phyloP scores from a whole-genome alignment of 169 alveolate genomes.

The Plasmodium gonderi region DNA sequence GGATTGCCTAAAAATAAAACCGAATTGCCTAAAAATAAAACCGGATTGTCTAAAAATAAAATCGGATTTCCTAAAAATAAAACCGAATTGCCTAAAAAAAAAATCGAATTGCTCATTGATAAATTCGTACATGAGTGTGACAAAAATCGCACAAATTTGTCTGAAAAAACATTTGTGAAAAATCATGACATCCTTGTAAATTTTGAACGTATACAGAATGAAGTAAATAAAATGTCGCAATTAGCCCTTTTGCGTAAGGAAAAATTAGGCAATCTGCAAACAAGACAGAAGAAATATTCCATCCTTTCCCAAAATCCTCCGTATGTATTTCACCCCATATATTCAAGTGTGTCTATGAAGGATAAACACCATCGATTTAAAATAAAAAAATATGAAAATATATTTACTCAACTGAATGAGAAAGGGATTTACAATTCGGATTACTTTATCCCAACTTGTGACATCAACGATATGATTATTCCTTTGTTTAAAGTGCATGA shows the following conservation, averaged over 20 bases:
- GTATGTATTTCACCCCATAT: constrained; percentile 52
- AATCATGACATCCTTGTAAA: neutral
- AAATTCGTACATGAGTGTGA: neutral
- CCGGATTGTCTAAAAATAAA: too few species aligned
- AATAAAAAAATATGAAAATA: constrained; percentile 41
- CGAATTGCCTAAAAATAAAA: too few species aligned
- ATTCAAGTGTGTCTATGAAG: constrained; percentile 28
- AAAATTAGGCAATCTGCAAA: neutral
- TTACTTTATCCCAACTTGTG: constrained; percentile 15
- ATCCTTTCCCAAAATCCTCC: constrained; percentile 36
- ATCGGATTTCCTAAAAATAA: too few species aligned
- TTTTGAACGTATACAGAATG: neutral
- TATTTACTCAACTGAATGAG: constrained; percentile 21
- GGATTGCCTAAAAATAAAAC: too few species aligned
- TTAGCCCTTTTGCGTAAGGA: neutral
- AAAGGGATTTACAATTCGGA: constrained; percentile 22
- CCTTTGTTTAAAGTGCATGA: constrained; percentile 12
- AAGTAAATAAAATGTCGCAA: neutral
- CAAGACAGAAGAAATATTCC: constrained; percentile 13
- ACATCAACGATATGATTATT: neutral
- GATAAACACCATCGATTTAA: constrained; percentile 35
- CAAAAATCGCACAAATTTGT: neutral
- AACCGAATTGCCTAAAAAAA: neutral
- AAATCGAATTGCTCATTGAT: neutral
- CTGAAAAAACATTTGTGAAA: too few species aligned